Evolutionary conservation across 2,329 filamentous ascomycete genomes (phyloP), one percentile per base, ranked within the genome.

Genomic region (Claviceps digitariae): DNA sequence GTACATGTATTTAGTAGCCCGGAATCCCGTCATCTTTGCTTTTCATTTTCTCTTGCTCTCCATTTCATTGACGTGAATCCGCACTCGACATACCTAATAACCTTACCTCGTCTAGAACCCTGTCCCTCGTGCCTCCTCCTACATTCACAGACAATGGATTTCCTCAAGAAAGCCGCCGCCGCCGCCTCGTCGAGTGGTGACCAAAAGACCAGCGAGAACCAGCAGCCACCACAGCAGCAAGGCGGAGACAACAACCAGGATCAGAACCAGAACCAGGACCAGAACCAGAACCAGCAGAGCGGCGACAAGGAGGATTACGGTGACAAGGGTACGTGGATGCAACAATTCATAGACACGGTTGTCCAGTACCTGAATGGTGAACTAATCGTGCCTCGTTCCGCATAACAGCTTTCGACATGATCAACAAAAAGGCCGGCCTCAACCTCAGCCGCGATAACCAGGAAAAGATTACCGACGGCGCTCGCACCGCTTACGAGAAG

Each of bases 381-480:
- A 17, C 43, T 45, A 45, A 45, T 45, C 15, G 43, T 45, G 21
- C 13, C 6, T 2, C n/a, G n/a, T n/a, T 45, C 21, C n/a, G 5
- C 25, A 46, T 31, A 21, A 2, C 43, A 70, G 68, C 60, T 34
- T 64, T 68, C 47, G 59, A 56, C 38, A 57, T 59, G 47, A 59
- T 45, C 34, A 54, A 63, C 58, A 63, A 67, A 54, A 69, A 69
- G 63, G 58, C 62, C 2, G 69, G 69, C 53, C 56, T 63, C 53
- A 64, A 68, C 62, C 51, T 71, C 31, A 55, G 62, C 57, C 60
- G 57, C 43, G 55, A 63, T 6, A 66, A 63, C 27, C 61, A 67
- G 41, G 69, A 71, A 62, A 70, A 70, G 65, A 64, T 68, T 21
- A 68, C 66, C 50, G 69, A 71, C 52, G 61, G 57, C 20, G 63